These are phyloP conservation scores for Chamaecyparis obtusa DNA, from an alignment of 75 land plant species.

Conservation along the genomic window DNA sequence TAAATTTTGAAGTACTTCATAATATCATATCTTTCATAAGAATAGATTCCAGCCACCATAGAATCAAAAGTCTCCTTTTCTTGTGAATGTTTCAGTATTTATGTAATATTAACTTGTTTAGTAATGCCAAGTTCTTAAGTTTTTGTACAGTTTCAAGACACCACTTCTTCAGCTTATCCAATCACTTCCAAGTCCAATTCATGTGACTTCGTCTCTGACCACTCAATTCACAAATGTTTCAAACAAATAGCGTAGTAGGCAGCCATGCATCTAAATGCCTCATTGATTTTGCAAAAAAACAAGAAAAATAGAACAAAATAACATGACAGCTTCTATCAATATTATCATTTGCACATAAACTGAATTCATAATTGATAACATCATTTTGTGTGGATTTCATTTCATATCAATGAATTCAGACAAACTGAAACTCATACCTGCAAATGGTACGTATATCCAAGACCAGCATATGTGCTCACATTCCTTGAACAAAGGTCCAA, in stretches of 20 bases:
- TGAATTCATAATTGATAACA: neutral
- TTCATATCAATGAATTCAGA: neutral
- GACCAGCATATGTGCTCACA: constrained; percentile 88
- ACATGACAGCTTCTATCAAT: neutral
- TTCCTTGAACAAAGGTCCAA: constrained; percentile 78
- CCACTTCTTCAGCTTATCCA: neutral
- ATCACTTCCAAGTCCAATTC: neutral
- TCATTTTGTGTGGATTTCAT: neutral
- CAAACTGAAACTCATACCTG: constrained; percentile 44
- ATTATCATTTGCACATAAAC: neutral
- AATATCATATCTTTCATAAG: neutral
- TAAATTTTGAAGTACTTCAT: neutral
- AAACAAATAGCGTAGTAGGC: neutral
- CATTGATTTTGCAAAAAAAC: neutral
- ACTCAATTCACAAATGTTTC: neutral
- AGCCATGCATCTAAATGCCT: neutral
- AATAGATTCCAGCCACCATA: neutral
- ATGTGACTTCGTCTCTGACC: neutral
- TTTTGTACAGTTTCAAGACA: neutral
- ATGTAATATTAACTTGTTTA: neutral
- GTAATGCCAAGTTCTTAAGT: neutral
- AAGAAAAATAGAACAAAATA: neutral
- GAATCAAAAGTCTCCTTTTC: neutral
- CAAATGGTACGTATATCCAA: constrained; percentile 91
- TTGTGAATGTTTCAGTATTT: neutral